A percentile compares a stretch with the other conserved stretches of the same genome.
These are phyloP conservation scores for Vigna angularis DNA, from an alignment of 306 rosid species.

Conservation along the genomic window DNA sequence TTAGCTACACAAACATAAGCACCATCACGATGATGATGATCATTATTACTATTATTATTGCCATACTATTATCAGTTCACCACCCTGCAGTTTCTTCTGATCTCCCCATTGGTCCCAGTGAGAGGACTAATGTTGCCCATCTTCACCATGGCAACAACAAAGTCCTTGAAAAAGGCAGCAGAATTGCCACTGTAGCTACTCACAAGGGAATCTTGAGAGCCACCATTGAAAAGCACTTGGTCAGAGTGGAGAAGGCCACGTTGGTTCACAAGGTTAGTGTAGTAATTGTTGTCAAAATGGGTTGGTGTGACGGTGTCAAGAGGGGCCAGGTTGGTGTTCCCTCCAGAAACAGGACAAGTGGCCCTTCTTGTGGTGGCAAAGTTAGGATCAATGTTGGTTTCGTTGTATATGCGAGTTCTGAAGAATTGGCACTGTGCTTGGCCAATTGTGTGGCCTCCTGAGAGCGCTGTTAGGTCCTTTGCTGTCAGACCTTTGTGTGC, in stretches of 20 bases:
- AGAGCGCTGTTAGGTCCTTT: slow-evolving; percentile 67
- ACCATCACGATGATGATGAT: not conserved
- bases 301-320: slow-evolving; percentile 50
- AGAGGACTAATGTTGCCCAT: slow-evolving; percentile 73
- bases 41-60: no score
- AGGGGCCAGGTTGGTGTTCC: slow-evolving; percentile 67
- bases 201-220: slow-evolving; percentile 62
- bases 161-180: slow-evolving; percentile 54
- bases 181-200: slow-evolving; percentile 41
- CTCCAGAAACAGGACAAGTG: slow-evolving; percentile 65
- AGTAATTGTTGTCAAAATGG: slow-evolving; percentile 71
- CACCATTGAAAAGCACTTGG: slow-evolving; percentile 66
- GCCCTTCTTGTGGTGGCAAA: slow-evolving; percentile 51
- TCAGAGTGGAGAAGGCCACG: slow-evolving; percentile 82
- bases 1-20: not conserved
- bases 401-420: slow-evolving; percentile 71
- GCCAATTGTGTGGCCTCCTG: slow-evolving; percentile 84
- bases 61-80: slow-evolving; percentile 46
- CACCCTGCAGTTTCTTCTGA: slow-evolving; percentile 72
- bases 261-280: slow-evolving; percentile 46
- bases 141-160: slow-evolving; percentile 77
- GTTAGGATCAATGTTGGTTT: slow-evolving; percentile 61
- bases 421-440: slow-evolving; percentile 57
- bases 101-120: slow-evolving; percentile 69
- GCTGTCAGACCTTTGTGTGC: slow-evolving; percentile 49